Conservation (phyloP, 441 rosid species). For the Macaranga tanarius region DNA sequence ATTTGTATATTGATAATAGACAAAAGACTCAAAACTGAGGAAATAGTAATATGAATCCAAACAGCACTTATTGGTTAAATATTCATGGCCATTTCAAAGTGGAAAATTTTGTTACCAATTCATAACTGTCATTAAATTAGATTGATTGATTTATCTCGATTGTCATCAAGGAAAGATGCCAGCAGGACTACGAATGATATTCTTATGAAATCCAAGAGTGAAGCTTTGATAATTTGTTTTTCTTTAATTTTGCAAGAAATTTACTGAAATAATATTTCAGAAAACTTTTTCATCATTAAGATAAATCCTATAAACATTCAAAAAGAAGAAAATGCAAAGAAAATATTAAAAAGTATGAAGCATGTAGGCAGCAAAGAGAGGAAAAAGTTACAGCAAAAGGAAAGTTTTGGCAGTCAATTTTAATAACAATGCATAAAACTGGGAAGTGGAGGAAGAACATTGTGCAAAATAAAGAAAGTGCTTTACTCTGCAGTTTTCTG, state of each 20-base stretch:
- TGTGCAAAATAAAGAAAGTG: constrained; percentile 20
- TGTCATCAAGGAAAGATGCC: too few species aligned
- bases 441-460: neutral
- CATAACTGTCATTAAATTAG: neutral
- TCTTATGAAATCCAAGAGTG: too few species aligned
- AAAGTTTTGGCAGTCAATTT: neutral
- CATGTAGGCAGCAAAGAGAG: neutral
- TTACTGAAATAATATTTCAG: too few species aligned
- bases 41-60: neutral
- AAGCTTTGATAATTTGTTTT: too few species aligned
- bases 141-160: constrained; percentile 1
- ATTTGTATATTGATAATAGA: neutral
- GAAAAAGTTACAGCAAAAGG: neutral
- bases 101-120: neutral
- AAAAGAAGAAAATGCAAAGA: neutral
- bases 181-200: too few species aligned
- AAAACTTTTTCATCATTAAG: neutral
- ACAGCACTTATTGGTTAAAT: neutral
- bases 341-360: neutral
- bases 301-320: neutral
- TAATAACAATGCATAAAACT: neutral
- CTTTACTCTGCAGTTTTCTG: constrained; percentile 57
- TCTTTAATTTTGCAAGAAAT: too few species aligned
- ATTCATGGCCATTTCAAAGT: too few species aligned
- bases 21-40: neutral